Evolutionary conservation across 495 filamentous ascomycete species (phyloP).

Genomic region (Podospora australis): DNA sequence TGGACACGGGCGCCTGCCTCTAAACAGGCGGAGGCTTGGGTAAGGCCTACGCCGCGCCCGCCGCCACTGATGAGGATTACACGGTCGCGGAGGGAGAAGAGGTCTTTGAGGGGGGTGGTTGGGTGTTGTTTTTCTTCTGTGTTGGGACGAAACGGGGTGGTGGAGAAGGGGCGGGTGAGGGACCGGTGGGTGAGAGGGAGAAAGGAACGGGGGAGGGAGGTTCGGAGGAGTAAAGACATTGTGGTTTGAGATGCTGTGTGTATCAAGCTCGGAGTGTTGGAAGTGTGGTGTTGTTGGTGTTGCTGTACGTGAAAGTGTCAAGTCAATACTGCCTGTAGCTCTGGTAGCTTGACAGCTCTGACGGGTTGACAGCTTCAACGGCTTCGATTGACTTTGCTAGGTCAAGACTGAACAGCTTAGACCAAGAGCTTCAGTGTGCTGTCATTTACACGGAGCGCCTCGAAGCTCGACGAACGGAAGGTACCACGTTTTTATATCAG

Average conservation of each 20-base stretch:
- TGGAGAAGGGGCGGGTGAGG: conserved; percentile 1
- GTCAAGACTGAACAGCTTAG: too few relatives aligned
- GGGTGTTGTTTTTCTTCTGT: neutral
- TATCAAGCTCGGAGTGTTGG: too few relatives aligned
- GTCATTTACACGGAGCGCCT: too few relatives aligned
- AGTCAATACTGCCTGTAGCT: too few relatives aligned
- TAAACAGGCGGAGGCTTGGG: conserved; percentile 71
- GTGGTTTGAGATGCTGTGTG: too few relatives aligned
- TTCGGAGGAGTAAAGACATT: neutral
- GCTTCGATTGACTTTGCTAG: too few relatives aligned
- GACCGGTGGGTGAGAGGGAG: neutral
- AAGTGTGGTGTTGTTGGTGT: neutral
- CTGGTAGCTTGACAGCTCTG: too few relatives aligned
- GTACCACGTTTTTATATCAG: too few relatives aligned
- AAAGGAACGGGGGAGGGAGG: neutral
- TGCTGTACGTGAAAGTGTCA: too few relatives aligned
- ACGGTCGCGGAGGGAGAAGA: conserved; percentile 73
- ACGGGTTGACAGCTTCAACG: too few relatives aligned
- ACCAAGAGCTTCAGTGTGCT: too few relatives aligned
- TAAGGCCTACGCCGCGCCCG: conserved; percentile 71
- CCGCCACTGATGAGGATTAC: conserved; percentile 75
- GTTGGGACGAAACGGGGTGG: conserved; percentile 11
- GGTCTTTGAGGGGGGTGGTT: conserved; percentile 46
- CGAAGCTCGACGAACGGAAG: too few relatives aligned
- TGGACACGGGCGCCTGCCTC: conserved; percentile 73